Evolutionary conservation across 176 grass and related monocot genomes (phyloP).

Genomic region (Avena eriantha): DNA sequence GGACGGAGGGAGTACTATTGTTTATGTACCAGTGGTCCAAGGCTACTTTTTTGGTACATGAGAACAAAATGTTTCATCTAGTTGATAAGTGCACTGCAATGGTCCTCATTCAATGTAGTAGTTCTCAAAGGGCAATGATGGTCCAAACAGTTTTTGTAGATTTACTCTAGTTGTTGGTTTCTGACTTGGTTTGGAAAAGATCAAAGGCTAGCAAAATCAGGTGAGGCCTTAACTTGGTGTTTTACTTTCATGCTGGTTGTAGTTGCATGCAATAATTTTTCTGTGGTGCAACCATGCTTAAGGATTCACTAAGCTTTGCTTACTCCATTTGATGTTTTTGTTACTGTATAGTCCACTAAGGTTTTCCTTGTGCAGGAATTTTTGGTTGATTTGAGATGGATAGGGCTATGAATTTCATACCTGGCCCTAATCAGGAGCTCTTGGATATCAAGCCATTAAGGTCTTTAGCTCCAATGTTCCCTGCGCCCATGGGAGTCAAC

Average conservation of each 20-base stretch:
- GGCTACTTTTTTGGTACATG: background rate
- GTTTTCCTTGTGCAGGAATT: constrained; percentile 40
- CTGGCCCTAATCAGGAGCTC: constrained; percentile 65
- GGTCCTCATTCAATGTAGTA: constrained; percentile 10
- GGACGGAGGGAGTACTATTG: background rate
- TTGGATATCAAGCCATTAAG: constrained; percentile 86
- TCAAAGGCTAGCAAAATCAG: constrained; percentile 25
- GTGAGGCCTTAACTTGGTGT: background rate
- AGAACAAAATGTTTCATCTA: constrained; percentile 16
- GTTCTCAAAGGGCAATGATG: constrained; percentile 7
- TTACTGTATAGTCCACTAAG: constrained; percentile 9
- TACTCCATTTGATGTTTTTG: constrained; percentile 28
- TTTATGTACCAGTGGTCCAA: constrained; percentile 9
- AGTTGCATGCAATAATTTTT: background rate
- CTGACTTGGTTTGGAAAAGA: background rate
- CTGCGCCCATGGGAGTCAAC: constrained; percentile 79
- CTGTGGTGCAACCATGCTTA: background rate
- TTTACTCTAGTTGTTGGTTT: background rate
- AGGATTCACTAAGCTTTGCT: constrained; percentile 13
- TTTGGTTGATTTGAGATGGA: constrained; percentile 47
- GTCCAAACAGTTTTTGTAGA: background rate
- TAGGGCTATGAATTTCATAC: constrained; percentile 51
- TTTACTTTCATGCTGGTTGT: background rate
- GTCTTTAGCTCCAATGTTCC: constrained; percentile 97
- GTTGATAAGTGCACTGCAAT: constrained; percentile 1